Evolutionary conservation across 73 alveolate species (phyloP), one percentile per base, ranked within the genome.

Genomic region (Paramecium primaurelia): DNA sequence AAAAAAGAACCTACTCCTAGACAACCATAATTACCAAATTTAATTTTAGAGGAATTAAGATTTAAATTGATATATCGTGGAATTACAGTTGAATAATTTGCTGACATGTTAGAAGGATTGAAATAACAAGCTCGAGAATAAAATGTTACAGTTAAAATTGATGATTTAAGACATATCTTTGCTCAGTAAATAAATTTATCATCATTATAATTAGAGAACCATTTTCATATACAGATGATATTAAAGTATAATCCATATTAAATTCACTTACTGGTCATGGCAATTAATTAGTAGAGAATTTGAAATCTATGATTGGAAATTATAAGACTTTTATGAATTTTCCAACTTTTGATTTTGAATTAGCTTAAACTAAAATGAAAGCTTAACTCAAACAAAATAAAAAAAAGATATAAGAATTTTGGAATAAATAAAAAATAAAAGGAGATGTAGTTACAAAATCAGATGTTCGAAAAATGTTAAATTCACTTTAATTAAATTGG

Each of bases 341-440:
- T 47, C 91, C 91, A 18, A 80, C 91, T 1, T 80, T 80, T 49
- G 91, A 80, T 49, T 80, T 80, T 45, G 44, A 80, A 12, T n/a
- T 20, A 8, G 44, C 77, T 0, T 11, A 80, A 14, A 18, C 16
- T 0, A 80, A 45, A 22, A 28, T 80, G 44, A 80, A 49, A 25
- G 4, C 12, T 20, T 8, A 80, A 42, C 30, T 80, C 6, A 32
- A 32, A 47, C 1, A 10, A 45, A 80, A 80, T 49, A 12, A 22
- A 47, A 49, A 28, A 80, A 80, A 80, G 26, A 80, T 80, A 10
- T 25, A 49, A 80, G 91, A 80, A 12, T 80, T 40, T 47, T 80
- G 91, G 91, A 47, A 28, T 6, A 80, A 45, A 26, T 12, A 37
- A 44, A 73, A 73, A 38, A 18, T 37, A 20, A 73, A 73, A 38